Evolutionary conservation across 805 yeast genomes (phyloP).

Genomic region (Nakazawaea anatomiae): DNA sequence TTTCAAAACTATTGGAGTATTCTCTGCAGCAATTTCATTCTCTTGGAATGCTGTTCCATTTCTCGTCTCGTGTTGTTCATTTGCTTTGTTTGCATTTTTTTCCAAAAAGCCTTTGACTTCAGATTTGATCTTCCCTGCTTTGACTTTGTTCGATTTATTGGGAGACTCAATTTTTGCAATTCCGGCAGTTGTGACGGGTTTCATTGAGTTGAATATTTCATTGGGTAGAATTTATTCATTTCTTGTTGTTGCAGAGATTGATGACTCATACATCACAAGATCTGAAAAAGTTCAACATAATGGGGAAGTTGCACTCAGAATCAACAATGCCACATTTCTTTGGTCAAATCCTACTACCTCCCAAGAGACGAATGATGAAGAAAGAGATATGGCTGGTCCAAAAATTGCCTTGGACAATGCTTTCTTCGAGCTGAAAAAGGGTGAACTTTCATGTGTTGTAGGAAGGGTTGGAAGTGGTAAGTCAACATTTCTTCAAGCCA

Average conservation of each 20-base stretch:
- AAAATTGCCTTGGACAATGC: conserved; percentile 43
- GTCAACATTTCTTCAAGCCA: conserved; percentile 47
- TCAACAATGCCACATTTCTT: conserved; percentile 46
- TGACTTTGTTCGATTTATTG: conserved; percentile 52
- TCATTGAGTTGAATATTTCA: conserved; percentile 57
- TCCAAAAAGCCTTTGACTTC: conserved; percentile 51
- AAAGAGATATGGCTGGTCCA: conserved; percentile 22
- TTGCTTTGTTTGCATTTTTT: conserved; percentile 43
- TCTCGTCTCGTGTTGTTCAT: conserved; percentile 56
- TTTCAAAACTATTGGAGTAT: conserved; percentile 40
- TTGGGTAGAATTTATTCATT: conserved; percentile 47
- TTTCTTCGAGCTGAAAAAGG: conserved; percentile 44
- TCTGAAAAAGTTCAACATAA: conserved; percentile 16
- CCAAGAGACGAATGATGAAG: conserved; percentile 27
- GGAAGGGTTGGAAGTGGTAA: conserved; percentile 70
- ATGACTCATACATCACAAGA: conserved; percentile 25
- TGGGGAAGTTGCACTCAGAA: conserved; percentile 32
- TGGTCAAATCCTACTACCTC: conserved; percentile 31
- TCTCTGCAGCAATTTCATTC: conserved; percentile 41
- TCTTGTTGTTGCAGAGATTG: conserved; percentile 35
- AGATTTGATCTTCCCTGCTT: conserved; percentile 64
- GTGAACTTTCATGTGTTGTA: conserved; percentile 52
- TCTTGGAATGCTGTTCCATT: conserved; percentile 64
- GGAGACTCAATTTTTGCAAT: conserved; percentile 54
- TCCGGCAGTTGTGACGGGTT: conserved; percentile 50